Evolutionary conservation across 345 rosid species (phyloP).

Genomic region (Litchi chinensis): DNA sequence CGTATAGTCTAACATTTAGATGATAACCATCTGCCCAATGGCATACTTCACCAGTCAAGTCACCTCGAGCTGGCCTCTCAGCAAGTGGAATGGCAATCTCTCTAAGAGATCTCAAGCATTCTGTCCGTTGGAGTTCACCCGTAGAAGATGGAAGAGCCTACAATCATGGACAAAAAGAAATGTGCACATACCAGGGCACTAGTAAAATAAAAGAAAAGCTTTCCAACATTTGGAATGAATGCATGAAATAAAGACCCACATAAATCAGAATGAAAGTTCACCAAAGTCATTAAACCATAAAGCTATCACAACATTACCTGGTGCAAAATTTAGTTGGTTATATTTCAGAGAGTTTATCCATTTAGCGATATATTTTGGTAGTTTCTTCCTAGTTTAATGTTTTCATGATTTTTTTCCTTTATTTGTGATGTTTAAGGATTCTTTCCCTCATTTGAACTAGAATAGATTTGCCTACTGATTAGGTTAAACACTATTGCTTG

Average conservation of each 20-base stretch:
- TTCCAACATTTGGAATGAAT: neutral
- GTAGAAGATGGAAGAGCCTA: conserved; percentile 81
- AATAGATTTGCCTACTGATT: neutral
- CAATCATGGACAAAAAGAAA: conserved; percentile 17
- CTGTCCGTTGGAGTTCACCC: conserved; percentile 92
- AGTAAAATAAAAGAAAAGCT: neutral
- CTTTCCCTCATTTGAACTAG: neutral
- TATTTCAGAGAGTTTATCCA: neutral
- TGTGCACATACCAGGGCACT: conserved; percentile 8
- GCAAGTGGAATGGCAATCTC: conserved; percentile 91
- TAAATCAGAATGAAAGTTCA: neutral
- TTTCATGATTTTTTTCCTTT: neutral
- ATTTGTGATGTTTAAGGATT: neutral
- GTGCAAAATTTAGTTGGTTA: neutral
- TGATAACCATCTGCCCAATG: conserved; percentile 99
- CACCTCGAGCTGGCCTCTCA: conserved; percentile 97
- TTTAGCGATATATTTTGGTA: neutral
- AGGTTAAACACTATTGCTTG: neutral
- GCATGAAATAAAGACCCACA: conserved; percentile 7
- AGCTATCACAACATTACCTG: neutral
- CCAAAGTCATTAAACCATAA: neutral
- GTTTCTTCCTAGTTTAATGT: neutral
- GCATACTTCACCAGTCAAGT: conserved; percentile 97
- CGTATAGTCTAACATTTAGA: conserved; percentile 85
- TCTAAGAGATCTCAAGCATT: conserved; percentile 85